These are phyloP conservation scores for Termitomyces sp. DNA, from an alignment of 768 basidiomycete genomes.

Conservation along the genomic window DNA sequence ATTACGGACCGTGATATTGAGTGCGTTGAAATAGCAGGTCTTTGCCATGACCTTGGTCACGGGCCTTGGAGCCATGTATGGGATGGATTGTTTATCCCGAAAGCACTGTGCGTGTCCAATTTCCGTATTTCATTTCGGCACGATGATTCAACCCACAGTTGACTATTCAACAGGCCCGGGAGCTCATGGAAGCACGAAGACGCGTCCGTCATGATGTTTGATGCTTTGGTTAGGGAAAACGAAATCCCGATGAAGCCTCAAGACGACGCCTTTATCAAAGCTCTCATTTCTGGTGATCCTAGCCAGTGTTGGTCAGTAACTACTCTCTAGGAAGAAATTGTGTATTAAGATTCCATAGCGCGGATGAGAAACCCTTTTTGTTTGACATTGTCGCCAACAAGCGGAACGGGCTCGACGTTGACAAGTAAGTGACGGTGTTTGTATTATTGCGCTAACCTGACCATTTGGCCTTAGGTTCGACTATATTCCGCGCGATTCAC, in stretches of 20 bases:
- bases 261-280: conserved; percentile 66
- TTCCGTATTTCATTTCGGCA: neutral
- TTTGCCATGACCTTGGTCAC: conserved; percentile 85
- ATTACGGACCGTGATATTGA: conserved; percentile 71
- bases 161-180: conserved; percentile 32
- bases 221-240: conserved; percentile 58
- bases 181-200: conserved; percentile 72
- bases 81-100: conserved; percentile 71
- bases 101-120: conserved; percentile 50
- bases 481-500: conserved; percentile 74
- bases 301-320: conserved; percentile 27
- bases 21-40: conserved; percentile 76
- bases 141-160: neutral
- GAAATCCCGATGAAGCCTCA: conserved; percentile 41
- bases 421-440: conserved; percentile 51
- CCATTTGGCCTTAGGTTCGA: conserved; percentile 53
- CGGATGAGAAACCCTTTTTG: conserved; percentile 63
- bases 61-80: conserved; percentile 88
- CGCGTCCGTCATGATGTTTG: conserved; percentile 82
- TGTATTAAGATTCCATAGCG: conserved; percentile 15
- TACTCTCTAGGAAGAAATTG: too few species aligned
- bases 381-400: conserved; percentile 86
- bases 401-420: conserved; percentile 80
- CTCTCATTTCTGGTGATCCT: conserved; percentile 68
- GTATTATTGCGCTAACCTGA: neutral